Conservation (phyloP, 805 yeast species). For the Metschnikowia gelsemii region DNA sequence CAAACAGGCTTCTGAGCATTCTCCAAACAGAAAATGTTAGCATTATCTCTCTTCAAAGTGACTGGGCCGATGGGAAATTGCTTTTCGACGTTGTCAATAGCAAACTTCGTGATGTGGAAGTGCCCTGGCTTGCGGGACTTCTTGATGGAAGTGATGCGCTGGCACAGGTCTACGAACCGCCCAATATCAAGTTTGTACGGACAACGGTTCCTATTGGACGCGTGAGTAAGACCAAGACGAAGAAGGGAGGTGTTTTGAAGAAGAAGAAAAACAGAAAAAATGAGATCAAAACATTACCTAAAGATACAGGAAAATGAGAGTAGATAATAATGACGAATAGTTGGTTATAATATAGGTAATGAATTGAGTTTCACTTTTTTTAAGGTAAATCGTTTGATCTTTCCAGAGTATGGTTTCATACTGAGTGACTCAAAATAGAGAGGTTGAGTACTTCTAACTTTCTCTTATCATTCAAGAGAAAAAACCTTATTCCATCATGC, state of each 20-base stretch:
- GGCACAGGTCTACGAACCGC: conserved; percentile 8
- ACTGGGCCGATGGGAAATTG: conserved; percentile 27
- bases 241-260: conserved; percentile 3
- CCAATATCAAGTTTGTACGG: conserved; percentile 16
- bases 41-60: conserved; percentile 36
- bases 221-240: neutral
- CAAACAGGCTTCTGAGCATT: conserved; percentile 29
- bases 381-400: no score
- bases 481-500: no score
- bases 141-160: conserved; percentile 18
- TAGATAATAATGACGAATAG: neutral
- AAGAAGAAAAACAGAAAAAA: conserved; percentile 8
- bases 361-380: no score
- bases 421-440: no score
- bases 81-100: conserved; percentile 30
- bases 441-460: no score
- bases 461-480: no score
- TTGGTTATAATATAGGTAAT: no score
- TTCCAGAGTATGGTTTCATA: no score
- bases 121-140: conserved; percentile 46
- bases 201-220: conserved; percentile 16
- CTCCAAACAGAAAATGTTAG: conserved; percentile 30
- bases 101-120: conserved; percentile 36
- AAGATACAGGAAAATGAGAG: no score
- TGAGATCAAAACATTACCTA: neutral